phyloP scores from a whole-genome alignment of 2,329 filamentous ascomycete genomes.

The Fusarium sp. region DNA sequence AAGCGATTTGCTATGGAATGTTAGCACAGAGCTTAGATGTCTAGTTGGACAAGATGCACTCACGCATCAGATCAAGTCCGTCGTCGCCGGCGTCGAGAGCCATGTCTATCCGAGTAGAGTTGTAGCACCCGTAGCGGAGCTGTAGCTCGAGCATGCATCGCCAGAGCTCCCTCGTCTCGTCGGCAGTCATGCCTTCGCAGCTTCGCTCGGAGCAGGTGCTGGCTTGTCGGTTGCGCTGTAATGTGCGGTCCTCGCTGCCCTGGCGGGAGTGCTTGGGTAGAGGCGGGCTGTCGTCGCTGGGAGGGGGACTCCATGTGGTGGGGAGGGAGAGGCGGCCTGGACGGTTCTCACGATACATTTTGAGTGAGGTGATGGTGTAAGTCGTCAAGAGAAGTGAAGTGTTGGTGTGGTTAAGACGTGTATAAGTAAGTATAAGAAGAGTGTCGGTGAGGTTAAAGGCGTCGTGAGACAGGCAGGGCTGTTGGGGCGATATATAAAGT shows the following conservation, averaged over 20 bases:
- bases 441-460: neutral
- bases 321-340: conserved; percentile 38
- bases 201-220: conserved; percentile 48
- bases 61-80: conserved; percentile 58
- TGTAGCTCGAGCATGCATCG: conserved; percentile 62
- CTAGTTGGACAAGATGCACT: conserved; percentile 38
- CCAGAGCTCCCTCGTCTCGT: conserved; percentile 58
- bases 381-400: neutral
- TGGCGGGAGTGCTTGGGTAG: conserved; percentile 29
- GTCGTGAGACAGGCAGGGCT: neutral
- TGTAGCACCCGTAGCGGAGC: conserved; percentile 60
- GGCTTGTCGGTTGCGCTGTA: conserved; percentile 39
- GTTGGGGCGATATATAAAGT: conserved; percentile 23
- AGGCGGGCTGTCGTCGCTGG: conserved; percentile 24
- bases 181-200: conserved; percentile 49
- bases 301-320: conserved; percentile 34
- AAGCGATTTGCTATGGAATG: conserved; percentile 51
- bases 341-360: conserved; percentile 41
- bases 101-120: conserved; percentile 60
- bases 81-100: conserved; percentile 56
- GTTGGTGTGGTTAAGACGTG: neutral
- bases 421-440: neutral
- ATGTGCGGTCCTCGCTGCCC: conserved; percentile 11
- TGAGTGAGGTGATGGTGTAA: conserved; percentile 6
- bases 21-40: conserved; percentile 3